Base-by-base conservation (phyloP, 2,329 filamentous ascomycete genomes). In the Alternaria sp. region DNA sequence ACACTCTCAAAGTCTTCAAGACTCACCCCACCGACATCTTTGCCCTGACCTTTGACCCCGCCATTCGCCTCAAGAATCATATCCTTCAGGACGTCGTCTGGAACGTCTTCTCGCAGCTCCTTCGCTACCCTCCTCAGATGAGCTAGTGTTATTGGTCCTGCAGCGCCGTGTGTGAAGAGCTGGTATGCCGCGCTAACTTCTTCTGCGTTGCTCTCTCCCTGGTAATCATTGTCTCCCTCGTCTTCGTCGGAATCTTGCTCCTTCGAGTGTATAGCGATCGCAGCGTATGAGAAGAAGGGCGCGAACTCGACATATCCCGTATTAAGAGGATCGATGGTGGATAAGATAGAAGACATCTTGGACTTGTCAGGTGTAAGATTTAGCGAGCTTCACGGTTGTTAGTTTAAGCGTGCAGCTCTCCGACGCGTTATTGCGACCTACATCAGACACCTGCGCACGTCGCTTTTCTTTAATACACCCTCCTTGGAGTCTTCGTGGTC, bases 61-160 rank as follows among this genome's bases (percentile, higher is more conserved):
- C 91, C 91, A 77, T 96, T 97, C 48, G 94, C 95, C 82, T 98
- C 94, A 48, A 93, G 81, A 57, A 99, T 90, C 95, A 99, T 99
- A 80, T 97, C 93, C 80, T 86, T 87, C 72, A 99, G 80, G 72
- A 96, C 79, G 48, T 92, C 89, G 70, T 98, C 95, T 58, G 87
- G 86, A 24, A 96, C 88, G 51, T 88, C 92, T 79, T 97, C 92
- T 78, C 92, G 91, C 69, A 99, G 80, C 69, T 92, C 86, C 67
- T 86, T 87, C 40, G 93, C 93, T 53, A 97, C 89, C 70, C 90
- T 84, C 72, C 87, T 86, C 73, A 99, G 79, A 78, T 96, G 90
- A 14, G 84, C 85, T 28, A 98, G 72, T 2, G 90, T 95, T 66
- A 99, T 96, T n/a, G 86, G 86, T 2, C 84, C 82, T 21, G 81